A percentile compares a stretch with the other conserved stretches of the same genome.
Conservation (phyloP, 1,284 basidiomycete genomes). For the Tilletia walkeri region DNA sequence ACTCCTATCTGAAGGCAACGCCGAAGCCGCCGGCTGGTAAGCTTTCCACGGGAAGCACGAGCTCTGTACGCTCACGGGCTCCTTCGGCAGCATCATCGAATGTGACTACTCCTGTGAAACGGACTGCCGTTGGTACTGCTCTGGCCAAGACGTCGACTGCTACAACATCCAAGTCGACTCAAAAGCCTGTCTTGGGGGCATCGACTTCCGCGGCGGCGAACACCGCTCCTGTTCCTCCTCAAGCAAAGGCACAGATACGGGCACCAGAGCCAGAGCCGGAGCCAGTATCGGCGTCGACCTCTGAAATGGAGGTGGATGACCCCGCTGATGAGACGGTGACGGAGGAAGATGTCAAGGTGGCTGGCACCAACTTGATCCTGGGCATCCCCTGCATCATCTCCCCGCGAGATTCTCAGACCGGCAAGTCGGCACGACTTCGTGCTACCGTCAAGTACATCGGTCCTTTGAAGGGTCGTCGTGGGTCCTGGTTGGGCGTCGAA, state of each 20-base stretch:
- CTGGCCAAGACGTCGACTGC: neutral
- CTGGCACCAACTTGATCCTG: constrained; percentile 17
- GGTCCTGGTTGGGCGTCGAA: constrained; percentile 40
- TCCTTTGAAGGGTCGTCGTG: constrained; percentile 25
- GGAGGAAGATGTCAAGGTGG: neutral
- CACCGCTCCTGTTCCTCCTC: neutral
- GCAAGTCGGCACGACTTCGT: constrained; percentile 22
- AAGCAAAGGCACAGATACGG: too few species aligned
- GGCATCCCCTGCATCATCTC: constrained; percentile 35
- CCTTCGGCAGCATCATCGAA: neutral
- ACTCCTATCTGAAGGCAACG: constrained; percentile 32
- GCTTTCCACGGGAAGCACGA: constrained; percentile 21
- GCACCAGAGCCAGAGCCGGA: neutral
- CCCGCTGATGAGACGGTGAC: neutral
- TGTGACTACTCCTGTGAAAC: constrained; percentile 17
- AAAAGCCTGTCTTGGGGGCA: neutral
- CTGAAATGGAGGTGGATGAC: neutral
- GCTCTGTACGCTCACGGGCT: neutral
- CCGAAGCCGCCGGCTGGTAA: constrained; percentile 28
- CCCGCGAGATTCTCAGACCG: neutral
- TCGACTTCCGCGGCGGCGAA: neutral
- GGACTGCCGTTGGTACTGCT: constrained; percentile 9
- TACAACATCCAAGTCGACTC: neutral
- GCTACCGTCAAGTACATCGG: constrained; percentile 43
- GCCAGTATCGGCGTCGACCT: neutral